Percentiles rank a stretch among this genome's conserved stretches.
Conservation (phyloP, 176 grass and related monocot genomes). For the Pharus latifolius region DNA sequence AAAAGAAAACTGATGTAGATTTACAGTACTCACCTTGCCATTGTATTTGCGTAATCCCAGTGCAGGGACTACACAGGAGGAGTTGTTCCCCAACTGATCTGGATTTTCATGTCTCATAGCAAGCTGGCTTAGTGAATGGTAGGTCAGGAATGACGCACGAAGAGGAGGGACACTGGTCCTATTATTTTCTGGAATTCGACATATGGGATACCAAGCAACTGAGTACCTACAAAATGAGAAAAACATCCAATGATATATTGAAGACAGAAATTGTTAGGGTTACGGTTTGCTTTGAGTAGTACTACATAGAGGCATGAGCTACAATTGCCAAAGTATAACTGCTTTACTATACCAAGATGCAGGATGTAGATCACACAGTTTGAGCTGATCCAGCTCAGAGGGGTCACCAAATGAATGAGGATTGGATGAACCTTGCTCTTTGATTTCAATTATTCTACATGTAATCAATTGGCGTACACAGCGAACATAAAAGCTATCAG, state of each 20-base stretch:
- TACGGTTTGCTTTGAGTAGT: neutral
- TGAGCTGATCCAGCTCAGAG: neutral
- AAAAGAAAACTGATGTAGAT: neutral
- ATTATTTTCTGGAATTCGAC: conserved; percentile 2
- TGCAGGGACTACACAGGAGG: conserved; percentile 1
- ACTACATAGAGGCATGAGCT: neutral
- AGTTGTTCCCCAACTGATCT: neutral
- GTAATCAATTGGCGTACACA: neutral
- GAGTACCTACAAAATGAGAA: neutral
- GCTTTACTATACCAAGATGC: neutral
- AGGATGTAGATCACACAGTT: neutral
- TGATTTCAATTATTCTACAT: neutral
- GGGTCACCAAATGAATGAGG: neutral
- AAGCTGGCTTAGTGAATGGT: neutral
- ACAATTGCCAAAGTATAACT: neutral
- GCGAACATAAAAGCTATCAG: neutral
- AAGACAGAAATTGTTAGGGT: neutral
- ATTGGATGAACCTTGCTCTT: neutral
- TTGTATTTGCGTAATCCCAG: conserved; percentile 16
- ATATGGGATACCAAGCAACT: conserved; percentile 9
- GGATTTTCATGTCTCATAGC: neutral
- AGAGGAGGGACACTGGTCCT: neutral
- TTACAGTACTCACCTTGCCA: neutral
- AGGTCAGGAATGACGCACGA: conserved; percentile 6
- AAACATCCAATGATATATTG: too few species aligned